Evolutionary conservation across 805 yeast species (phyloP), one percentile per base, ranked within the genome.

Genomic region (Spathaspora boniae): DNA sequence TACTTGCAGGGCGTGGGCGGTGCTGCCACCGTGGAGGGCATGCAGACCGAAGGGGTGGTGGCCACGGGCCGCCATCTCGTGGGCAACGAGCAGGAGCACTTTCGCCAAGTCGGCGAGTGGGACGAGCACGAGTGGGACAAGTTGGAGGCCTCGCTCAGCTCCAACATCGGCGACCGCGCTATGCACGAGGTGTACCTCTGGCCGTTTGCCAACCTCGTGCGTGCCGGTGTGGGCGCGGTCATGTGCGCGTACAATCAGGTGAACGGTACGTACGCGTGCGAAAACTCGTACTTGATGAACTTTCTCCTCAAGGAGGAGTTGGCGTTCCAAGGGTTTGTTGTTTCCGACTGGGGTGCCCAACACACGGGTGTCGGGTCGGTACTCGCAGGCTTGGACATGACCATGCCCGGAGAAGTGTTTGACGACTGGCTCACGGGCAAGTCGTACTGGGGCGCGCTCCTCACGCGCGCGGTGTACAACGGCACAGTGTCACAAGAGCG

Each of bases 251-350:
- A 74, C 49, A 77, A 78, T 44, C 62, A 63, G 41, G 71, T 77
- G 25, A 79, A 79, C 55, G 70, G 73, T 41, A 63, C 78, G 1
- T 72, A 74, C 42, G 72, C 80, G 6, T 78, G 83, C 48, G 80
- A 79, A 45, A 79, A 79, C 48, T 65, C 78, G 3, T 70, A 72
- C 40, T 58, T 76, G 29, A 44, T 79, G 43, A 78, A 78, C 51
- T 63, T 70, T 37, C 55, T 79, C 17, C 55, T 79, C 43, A 79
- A 78, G 54, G 79, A 71, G 31, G 82, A 79, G 51, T 54, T 77
- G 34, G 83, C 82, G 0, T 79, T 78, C 47, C 82, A 78, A 56
- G 85, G 84, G 0, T 78, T 76, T 52, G 79, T 78, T n/a, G 70
- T 77, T 38, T 68, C 80, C 18, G 84, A 78, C 48, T 77, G 83